Percentiles rank a stretch among this genome's conserved stretches.
Conservation (phyloP, 345 rosid genomes). For the Kandelia obovata region DNA sequence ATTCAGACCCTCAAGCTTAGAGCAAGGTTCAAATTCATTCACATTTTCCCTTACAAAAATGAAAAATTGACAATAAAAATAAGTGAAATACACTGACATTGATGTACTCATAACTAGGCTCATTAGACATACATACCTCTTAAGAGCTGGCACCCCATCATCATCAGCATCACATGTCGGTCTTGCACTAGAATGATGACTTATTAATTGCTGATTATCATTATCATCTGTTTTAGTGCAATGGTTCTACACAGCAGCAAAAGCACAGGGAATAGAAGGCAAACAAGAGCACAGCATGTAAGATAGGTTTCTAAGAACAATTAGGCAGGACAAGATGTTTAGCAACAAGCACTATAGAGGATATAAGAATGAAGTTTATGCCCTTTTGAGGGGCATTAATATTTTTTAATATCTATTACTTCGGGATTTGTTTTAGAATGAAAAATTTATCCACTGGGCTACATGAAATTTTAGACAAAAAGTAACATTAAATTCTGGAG, state of each 20-base stretch:
- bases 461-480: no score
- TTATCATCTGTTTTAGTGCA: slow-evolving; percentile 32
- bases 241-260: slow-evolving; percentile 34
- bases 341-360: no score
- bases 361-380: no score
- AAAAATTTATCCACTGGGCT: no score
- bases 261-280: slow-evolving; percentile 6
- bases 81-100: slow-evolving; percentile 4
- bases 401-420: no score
- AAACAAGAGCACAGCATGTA: slow-evolving; percentile 1
- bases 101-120: slow-evolving; percentile 7
- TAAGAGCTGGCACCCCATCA: slow-evolving; percentile 32
- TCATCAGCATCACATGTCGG: slow-evolving; percentile 28
- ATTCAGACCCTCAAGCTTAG: slow-evolving; percentile 69
- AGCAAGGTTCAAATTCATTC: slow-evolving; percentile 67
- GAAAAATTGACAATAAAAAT: slow-evolving; percentile 6
- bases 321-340: not conserved
- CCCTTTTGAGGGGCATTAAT: no score
- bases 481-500: not conserved
- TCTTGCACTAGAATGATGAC: slow-evolving; percentile 22
- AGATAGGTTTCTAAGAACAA: slow-evolving; percentile 12
- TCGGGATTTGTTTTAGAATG: no score
- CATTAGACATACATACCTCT: slow-evolving; percentile 36
- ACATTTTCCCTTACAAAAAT: slow-evolving; percentile 33
- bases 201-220: slow-evolving; percentile 28